Evolutionary conservation across 495 filamentous ascomycete genomes (phyloP).

Genomic region (Hypoxylon fuscum): DNA sequence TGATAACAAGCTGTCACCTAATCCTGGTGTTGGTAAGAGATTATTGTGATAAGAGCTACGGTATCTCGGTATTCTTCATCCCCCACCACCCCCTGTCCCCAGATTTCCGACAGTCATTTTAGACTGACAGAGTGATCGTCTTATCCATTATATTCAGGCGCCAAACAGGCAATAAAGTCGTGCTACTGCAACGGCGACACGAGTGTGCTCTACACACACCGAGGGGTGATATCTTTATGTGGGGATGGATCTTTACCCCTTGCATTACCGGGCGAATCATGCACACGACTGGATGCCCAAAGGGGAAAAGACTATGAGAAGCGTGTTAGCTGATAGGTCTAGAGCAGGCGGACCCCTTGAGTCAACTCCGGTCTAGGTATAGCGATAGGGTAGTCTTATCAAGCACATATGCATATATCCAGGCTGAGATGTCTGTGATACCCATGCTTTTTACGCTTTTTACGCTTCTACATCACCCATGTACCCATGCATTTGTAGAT

Average conservation of each 20-base stretch:
- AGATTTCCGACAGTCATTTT: constrained; percentile 24
- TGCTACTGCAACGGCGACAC: constrained; percentile 27
- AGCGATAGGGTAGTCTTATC: constrained; percentile 35
- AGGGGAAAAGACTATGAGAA: constrained; percentile 20
- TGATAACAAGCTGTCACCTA: constrained; percentile 23
- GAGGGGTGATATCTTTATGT: constrained; percentile 22
- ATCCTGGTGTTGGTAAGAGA: constrained; percentile 16
- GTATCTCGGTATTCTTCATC: neutral
- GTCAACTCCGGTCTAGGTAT: constrained; percentile 12
- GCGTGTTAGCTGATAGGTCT: constrained; percentile 13
- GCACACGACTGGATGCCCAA: constrained; percentile 27
- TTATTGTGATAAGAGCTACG: constrained; percentile 13
- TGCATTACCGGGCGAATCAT: constrained; percentile 35
- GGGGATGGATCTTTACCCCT: constrained; percentile 3
- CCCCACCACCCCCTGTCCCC: constrained; percentile 17
- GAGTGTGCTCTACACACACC: constrained; percentile 9
- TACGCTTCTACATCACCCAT: too few relatives aligned
- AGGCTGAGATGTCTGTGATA: too few relatives aligned
- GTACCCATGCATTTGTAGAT: too few relatives aligned
- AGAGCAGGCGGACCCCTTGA: neutral
- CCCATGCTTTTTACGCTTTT: too few relatives aligned
- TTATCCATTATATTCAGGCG: constrained; percentile 27
- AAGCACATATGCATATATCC: too few relatives aligned
- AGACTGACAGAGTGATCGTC: constrained; percentile 23
- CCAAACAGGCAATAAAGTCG: constrained; percentile 19